Conservation (phyloP, 805 yeast genomes). For the Candida orba region DNA sequence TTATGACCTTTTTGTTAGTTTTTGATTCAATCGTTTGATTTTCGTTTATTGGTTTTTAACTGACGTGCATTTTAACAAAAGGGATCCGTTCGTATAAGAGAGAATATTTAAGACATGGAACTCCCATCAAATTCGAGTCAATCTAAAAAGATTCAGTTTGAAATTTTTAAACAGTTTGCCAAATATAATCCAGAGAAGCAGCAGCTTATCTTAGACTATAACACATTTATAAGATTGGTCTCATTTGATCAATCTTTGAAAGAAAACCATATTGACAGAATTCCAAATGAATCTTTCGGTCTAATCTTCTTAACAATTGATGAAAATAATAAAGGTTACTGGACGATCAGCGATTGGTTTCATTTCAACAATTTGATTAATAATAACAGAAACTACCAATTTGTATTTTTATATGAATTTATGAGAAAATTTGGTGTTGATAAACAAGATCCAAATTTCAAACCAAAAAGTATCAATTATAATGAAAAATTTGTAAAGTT, state of each 20-base stretch:
- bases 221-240: constrained; percentile 29
- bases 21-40: no score
- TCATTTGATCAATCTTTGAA: constrained; percentile 31
- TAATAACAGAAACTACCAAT: constrained; percentile 41
- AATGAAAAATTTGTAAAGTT: constrained; percentile 31
- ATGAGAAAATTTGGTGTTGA: constrained; percentile 39
- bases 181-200: constrained; percentile 26
- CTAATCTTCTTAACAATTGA: constrained; percentile 80
- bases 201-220: constrained; percentile 28
- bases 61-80: no score
- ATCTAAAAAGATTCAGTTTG: constrained; percentile 32
- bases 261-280: constrained; percentile 35
- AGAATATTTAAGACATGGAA: constrained; percentile 25
- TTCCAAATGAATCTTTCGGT: constrained; percentile 54
- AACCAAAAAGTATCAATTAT: constrained; percentile 29
- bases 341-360: constrained; percentile 65
- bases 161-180: constrained; percentile 38
- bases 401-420: constrained; percentile 46
- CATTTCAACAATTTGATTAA: constrained; percentile 53
- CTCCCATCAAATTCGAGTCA: constrained; percentile 29
- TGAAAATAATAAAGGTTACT: constrained; percentile 57
- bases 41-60: no score
- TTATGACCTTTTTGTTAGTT: no score
- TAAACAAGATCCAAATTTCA: constrained; percentile 8
- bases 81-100: no score